Evolutionary conservation across 192 early-diverging fungal genomes (phyloP).

Genomic region (Funneliformis mosseae): DNA sequence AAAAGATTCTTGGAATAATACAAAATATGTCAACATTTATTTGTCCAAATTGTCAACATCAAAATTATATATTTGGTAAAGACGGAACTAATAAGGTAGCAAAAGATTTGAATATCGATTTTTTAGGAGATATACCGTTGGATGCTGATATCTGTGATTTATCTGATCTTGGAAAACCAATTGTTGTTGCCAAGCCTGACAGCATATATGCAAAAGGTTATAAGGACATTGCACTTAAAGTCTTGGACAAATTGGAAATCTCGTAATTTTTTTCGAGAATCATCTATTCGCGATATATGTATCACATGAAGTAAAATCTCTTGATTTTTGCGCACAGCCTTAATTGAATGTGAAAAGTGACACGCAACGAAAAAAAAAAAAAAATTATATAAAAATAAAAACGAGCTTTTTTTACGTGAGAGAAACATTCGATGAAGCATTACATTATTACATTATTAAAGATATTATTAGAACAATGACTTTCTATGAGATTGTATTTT

Average conservation of each 20-base stretch:
- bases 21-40: conserved; percentile 87
- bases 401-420: no score
- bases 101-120: conserved; percentile 62
- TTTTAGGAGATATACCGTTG: conserved; percentile 81
- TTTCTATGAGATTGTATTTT: no score
- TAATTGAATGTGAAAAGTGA: no score
- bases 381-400: no score
- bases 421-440: no score
- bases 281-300: no score
- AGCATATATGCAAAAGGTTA: conserved; percentile 54
- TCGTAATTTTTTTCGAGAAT: neutral
- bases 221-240: conserved; percentile 51
- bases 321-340: no score
- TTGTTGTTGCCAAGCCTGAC: conserved; percentile 59
- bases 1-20: conserved; percentile 80
- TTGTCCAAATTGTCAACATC: conserved; percentile 80
- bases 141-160: conserved; percentile 71
- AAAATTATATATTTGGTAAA: conserved; percentile 79
- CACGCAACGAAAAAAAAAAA: no score
- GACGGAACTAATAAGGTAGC: conserved; percentile 60
- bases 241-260: conserved; percentile 44
- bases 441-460: no score
- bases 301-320: no score
- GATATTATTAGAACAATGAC: no score
- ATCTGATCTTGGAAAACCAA: conserved; percentile 74